Percentiles rank a stretch among this genome's conserved stretches.
Evolutionary conservation across 805 yeast species (phyloP).

Genomic region (Candida takata): DNA sequence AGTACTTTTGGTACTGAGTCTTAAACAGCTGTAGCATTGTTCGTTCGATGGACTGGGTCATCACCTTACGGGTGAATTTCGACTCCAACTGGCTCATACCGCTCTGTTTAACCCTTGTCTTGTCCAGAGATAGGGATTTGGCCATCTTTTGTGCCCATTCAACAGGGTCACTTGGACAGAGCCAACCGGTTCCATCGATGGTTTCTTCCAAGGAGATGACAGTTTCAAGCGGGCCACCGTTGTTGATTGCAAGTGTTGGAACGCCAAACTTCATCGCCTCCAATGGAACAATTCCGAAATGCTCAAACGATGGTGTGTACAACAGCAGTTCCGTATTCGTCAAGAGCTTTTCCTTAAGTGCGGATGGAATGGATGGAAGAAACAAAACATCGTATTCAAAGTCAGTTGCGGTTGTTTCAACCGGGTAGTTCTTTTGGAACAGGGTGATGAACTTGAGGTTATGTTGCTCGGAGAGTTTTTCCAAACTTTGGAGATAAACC

Average conservation of each 20-base stretch:
- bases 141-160: slow-evolving; percentile 50
- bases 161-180: slow-evolving; percentile 38
- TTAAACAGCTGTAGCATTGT: slow-evolving; percentile 26
- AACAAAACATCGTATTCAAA: slow-evolving; percentile 48
- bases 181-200: slow-evolving; percentile 55
- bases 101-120: slow-evolving; percentile 16
- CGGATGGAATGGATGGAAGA: slow-evolving; percentile 70
- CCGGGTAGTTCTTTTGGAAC: slow-evolving; percentile 24
- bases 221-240: slow-evolving; percentile 93
- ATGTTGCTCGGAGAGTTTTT: slow-evolving; percentile 37
- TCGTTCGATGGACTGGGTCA: slow-evolving; percentile 32
- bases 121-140: slow-evolving; percentile 27
- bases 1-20: slow-evolving; percentile 17
- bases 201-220: slow-evolving; percentile 29
- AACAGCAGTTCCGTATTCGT: slow-evolving; percentile 51
- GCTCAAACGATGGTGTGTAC: slow-evolving; percentile 90
- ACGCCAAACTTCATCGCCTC: slow-evolving; percentile 86
- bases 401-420: slow-evolving; percentile 4
- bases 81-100: slow-evolving; percentile 27
- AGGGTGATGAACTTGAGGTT: slow-evolving; percentile 40
- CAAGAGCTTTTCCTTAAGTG: slow-evolving; percentile 57
- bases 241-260: slow-evolving; percentile 79
- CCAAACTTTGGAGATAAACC: slow-evolving; percentile 57
- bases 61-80: slow-evolving; percentile 31
- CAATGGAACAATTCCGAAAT: slow-evolving; percentile 95